Base-by-base conservation (phyloP, 495 filamentous ascomycete species). In the Penicillium steckii region DNA sequence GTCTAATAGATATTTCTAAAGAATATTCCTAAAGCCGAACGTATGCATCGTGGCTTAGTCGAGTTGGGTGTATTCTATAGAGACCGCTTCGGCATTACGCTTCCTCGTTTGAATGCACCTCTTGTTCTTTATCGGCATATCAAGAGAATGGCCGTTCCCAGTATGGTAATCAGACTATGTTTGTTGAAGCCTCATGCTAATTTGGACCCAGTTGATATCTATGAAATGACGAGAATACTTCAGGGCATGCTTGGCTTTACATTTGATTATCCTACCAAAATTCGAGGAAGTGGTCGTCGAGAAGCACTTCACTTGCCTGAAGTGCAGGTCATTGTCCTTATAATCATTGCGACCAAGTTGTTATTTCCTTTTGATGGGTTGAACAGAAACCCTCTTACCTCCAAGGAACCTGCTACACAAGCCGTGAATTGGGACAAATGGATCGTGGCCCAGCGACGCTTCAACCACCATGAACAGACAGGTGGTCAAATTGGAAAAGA, bases 341-440 rank as follows among this genome's bases (percentile, higher is more conserved):
- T 96, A n/a, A 73, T 96, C 4, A 79, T 96, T 19, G 81, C 85
- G 8, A 82, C 85, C 6, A 97, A 97, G 61, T 66, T 95, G 4
- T 67, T 84, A 18, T 90, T 89, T 61, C 89, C 91, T 1, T 80
- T 96, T 27, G 89, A 94, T 62, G 71, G 73, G 12, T 52, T 83
- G 8, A 63, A 77, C 44, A 76, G 86, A 17, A 71, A 79, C 44
- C 85, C 90, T 0, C 59, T 62, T 8, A 77, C 75, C 15, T 46
- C 67, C 2, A 64, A 74, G 9, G 90, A 94, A 51, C 83, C 86
- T 5, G 78, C 84, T 13, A 71, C 75, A 3, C 65, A 86, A 21
- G 67, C 68, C 22, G 72, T 96, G 25, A 73, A 93, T 64, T 96
- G 92, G 92, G 46, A 68, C 2, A 61, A 67, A 12, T 98, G 94